Base-by-base conservation (phyloP, 2,329 filamentous ascomycete species). In the Aspergillus sp. region DNA sequence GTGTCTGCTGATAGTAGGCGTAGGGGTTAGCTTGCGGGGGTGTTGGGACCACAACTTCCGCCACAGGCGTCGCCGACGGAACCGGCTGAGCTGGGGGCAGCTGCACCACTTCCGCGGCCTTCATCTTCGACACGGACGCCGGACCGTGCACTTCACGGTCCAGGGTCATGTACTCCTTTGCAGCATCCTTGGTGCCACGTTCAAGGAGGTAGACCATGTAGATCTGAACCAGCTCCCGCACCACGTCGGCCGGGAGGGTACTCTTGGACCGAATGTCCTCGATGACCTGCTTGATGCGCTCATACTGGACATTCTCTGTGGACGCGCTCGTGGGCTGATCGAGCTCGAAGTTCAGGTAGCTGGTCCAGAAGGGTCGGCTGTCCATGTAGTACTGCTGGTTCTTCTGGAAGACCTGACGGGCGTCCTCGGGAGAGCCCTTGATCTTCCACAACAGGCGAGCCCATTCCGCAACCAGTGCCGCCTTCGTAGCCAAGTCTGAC, bases 131-230 rank as follows among this genome's bases (percentile, higher is more conserved):
- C 23, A 80, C 77, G 5, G 78, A 80, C 3, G 70, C 65, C 4
- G 79, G 78, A 1, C 95, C 95, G 74, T 96, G 95, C 61, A 97
- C 86, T 74, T 96, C 90, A 47, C 88, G 86, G 73, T 99, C 94
- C 38, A 98, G 81, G 61, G 84, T 80, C 71, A 97, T 82, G 74
- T 93, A 96, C 68, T 93, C 89, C 77, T 92, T 91, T 80, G 96
- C 94, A 2, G 91, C 86, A 32, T 93, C 86, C 73, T 92, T 90
- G 62, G 86, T 88, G 13, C 94, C 93, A 57, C 90, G 84, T 68
- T 96, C 88, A 64, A 96, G 86, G 38, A 99, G 82, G 71, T 95
- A 97, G 11, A 84, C 81, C 81, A 97, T 87, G 75, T 98, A 99
- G 58, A 84, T 80, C 63, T 90, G 84, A 42, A 88, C 88, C 5